Evolutionary conservation across 78 protist genomes (phyloP), one percentile per base, ranked within the genome.

Genomic region (Dictyostelium intermedium): DNA sequence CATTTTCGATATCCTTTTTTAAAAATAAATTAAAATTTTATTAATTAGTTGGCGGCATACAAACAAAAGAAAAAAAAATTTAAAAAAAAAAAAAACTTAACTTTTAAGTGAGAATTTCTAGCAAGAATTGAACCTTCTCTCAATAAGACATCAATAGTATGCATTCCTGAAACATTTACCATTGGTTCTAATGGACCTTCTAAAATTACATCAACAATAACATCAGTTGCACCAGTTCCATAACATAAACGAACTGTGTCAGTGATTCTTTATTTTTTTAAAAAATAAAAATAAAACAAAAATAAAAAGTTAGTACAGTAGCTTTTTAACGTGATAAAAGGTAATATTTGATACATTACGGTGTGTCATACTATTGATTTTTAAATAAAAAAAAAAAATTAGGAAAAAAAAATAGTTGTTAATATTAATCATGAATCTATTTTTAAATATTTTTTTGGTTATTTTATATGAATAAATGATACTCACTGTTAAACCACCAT

Each of bases 131-230:
- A 16, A 27, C 60, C 82, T n/a, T 56, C 18, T 70, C 94, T 60
- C 11, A 70, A 11, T 6, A 89, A 20, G 1, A 89, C 35, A 13
- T 78, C 66, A 66, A 78, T 63, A 30, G 94, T 89, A 23, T 77
- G 27, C 16, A 43, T 35, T 30, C 45, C 53, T 1, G 77, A 34
- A 14, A 80, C 43, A 35, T 80, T 70, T 1, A 1, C 76, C 13
- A 35, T 16, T 30, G 39, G 70, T 1, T 89, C 79, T 30, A 78
- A 47, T 56, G 30, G 23, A 34, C 37, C 72, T 32, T 35, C 45
- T 18, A 89, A 32, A 63, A 89, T 70, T 5, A 89, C 63, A 32
- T 89, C 94, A 30, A 89, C 82, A 45, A 89, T 80, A n/a, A 89
- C 77, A 0, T 89, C 45, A 1, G 72, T 69, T 0, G 94, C 94